Evolutionary conservation across 768 basidiomycete species (phyloP).

Genomic region (Mycena galericulata): DNA sequence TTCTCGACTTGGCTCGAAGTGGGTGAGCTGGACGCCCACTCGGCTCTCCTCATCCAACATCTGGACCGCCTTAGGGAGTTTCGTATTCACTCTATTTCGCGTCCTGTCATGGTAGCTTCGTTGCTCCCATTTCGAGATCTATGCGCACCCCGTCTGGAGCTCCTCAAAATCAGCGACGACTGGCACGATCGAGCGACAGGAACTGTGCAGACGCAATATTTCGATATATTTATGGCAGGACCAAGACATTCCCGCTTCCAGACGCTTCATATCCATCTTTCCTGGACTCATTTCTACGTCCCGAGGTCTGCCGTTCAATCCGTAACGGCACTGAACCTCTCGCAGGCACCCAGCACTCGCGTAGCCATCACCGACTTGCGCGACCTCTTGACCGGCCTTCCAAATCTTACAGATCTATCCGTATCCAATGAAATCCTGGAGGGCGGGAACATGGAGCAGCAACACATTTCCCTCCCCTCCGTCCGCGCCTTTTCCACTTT

Average conservation of each 20-base stretch:
- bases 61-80: background rate
- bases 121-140: background rate
- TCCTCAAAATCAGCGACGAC: background rate
- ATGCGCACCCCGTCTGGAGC: background rate
- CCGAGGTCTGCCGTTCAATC: background rate
- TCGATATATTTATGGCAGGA: background rate
- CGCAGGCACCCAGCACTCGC: background rate
- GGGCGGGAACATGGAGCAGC: background rate
- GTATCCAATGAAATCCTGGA: background rate
- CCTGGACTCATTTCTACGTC: background rate
- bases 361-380: background rate
- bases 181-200: background rate
- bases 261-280: background rate
- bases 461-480: background rate
- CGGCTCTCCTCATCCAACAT: background rate
- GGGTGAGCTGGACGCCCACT: background rate
- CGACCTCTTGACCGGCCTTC: background rate
- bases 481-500: background rate
- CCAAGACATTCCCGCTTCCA: background rate
- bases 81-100: background rate
- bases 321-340: background rate
- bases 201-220: background rate
- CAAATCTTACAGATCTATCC: background rate
- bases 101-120: background rate
- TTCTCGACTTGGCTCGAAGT: background rate